phyloP scores from a whole-genome alignment of 768 basidiomycete species.

The Leccinum sublutescens region DNA sequence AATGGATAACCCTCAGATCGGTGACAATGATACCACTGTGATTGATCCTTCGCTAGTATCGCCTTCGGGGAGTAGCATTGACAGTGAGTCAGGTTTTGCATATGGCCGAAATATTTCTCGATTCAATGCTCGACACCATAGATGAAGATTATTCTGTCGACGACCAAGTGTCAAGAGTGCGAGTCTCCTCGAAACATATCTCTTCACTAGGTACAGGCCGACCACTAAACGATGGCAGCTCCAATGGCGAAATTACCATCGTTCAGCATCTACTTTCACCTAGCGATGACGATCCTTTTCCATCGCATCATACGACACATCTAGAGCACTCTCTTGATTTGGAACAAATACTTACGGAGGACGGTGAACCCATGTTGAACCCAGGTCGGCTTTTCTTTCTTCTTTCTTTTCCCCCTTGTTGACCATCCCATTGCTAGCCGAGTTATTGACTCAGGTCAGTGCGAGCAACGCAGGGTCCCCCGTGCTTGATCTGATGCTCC shows the following conservation, averaged over 20 bases:
- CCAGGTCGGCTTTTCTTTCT: conserved; percentile 48
- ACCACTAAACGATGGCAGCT: conserved; percentile 5
- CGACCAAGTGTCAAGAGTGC: conserved; percentile 6
- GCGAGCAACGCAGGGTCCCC: conserved; percentile 8
- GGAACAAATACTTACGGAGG: conserved; percentile 60
- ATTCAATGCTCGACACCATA: conserved; percentile 37
- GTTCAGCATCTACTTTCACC: conserved; percentile 24
- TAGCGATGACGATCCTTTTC: conserved; percentile 24
- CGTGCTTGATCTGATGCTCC: conserved; percentile 31
- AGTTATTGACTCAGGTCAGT: conserved; percentile 61
- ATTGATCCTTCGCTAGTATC: conserved; percentile 41
- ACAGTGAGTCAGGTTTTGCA: conserved; percentile 21
- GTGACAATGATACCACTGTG: conserved; percentile 23
- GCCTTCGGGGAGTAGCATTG: conserved; percentile 12
- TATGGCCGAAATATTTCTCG: conserved; percentile 30
- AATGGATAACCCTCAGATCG: conserved; percentile 14
- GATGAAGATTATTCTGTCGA: conserved; percentile 27
- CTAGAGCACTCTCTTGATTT: conserved; percentile 42
- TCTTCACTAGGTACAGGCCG: conserved; percentile 11
- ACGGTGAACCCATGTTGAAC: conserved; percentile 66
- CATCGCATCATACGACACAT: conserved; percentile 19
- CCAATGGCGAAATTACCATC: conserved; percentile 15
- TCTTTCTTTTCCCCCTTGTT: neutral
- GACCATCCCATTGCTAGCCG: conserved; percentile 34
- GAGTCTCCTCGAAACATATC: conserved; percentile 9